Base-by-base conservation (phyloP, 2,329 filamentous ascomycete species). In the Aspergillus clavatus region DNA sequence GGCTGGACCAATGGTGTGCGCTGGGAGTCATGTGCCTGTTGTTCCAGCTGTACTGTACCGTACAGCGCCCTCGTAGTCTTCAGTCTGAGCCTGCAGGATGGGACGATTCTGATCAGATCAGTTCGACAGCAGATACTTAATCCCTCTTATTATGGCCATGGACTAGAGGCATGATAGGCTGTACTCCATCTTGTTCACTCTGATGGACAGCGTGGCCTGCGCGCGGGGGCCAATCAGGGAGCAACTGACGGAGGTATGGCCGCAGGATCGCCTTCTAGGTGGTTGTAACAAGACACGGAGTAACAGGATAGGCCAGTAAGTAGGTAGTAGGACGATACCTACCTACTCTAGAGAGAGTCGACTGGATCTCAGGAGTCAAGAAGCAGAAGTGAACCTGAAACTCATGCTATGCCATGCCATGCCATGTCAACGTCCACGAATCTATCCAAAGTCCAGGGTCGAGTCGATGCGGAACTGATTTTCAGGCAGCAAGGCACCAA, bases 221-320 rank as follows among this genome's bases (percentile, higher is more conserved):
- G n/a, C 5, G 18, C 29, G n/a, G n/a, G 29, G 29, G 11, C 29
- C 29, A 33, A 33, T 33, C 14, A 33, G 29, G 29, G 29, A 33
- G 5, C 29, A 33, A 33, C n/a, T 16, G 29, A 18, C 29, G 14
- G 29, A 18, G 8, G 14, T n/a, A 33, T 33, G 37, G 31, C 40
- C 50, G 50, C 44, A 49, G 35, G 51, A 53, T 51, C 51, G 36
- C 44, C 51, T 41, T 28, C 38, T 35, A 43, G 48, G 41, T 48
- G 42, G 42, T 23, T 35, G 27, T 21, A 38, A 38, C 44, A 47
- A 8, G 10, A 27, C 21, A 8, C 21, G 24, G 41, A 36, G 12
- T 12, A 23, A 18, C 14, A 26, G 5, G 22, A 28, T 19, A 24
- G 23, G 12, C 23, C 22, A 29, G 40, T 14, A 33, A 28, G 14